A percentile compares a stretch with the other conserved stretches of the same genome.
Evolutionary conservation across 345 rosid genomes (phyloP).

Genomic region (Eucalyptus tenuipes): DNA sequence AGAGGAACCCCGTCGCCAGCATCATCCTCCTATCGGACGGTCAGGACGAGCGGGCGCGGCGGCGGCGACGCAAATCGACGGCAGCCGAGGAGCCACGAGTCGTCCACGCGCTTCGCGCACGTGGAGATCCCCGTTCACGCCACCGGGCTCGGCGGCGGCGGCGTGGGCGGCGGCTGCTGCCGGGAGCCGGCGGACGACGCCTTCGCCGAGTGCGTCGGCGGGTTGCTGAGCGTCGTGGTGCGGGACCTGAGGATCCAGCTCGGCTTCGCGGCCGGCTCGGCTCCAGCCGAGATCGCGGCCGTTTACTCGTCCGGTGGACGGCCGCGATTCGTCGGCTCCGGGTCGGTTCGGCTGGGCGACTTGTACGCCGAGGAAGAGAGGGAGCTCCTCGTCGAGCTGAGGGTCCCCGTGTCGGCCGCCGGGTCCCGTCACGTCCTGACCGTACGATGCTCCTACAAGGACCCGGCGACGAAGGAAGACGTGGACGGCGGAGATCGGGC

Average conservation of each 20-base stretch:
- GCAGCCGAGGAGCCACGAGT: slow-evolving; percentile 10
- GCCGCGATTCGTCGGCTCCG: slow-evolving; percentile 34
- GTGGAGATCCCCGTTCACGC: slow-evolving; percentile 64
- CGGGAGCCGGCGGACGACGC: slow-evolving; percentile 50
- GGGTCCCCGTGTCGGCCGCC: slow-evolving; percentile 17
- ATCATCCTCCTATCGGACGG: slow-evolving; percentile 61
- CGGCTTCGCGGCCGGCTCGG: slow-evolving; percentile 39
- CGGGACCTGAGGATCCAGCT: slow-evolving; percentile 73
- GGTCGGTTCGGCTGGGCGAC: slow-evolving; percentile 60
- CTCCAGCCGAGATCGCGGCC: slow-evolving; percentile 65
- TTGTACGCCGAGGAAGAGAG: slow-evolving; percentile 72
- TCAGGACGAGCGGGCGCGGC: slow-evolving; percentile 18
- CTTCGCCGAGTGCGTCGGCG: slow-evolving; percentile 48
- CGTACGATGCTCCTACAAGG: slow-evolving; percentile 50
- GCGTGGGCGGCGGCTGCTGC: slow-evolving; percentile 5
- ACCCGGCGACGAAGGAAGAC: slow-evolving; percentile 45
- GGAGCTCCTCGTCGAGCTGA: slow-evolving; percentile 62
- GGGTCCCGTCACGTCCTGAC: slow-evolving; percentile 36
- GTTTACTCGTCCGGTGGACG: slow-evolving; percentile 46
- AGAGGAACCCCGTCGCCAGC: slow-evolving; percentile 62
- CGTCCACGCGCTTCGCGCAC: slow-evolving; percentile 57
- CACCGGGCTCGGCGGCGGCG: slow-evolving; percentile 20
- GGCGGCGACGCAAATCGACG: slow-evolving; percentile 7
- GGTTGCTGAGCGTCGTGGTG: slow-evolving; percentile 52
- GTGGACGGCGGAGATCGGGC: slow-evolving; percentile 37